phyloP scores from a whole-genome alignment of 1,139 yeast genomes.

The Candida pseudocylindracea region DNA sequence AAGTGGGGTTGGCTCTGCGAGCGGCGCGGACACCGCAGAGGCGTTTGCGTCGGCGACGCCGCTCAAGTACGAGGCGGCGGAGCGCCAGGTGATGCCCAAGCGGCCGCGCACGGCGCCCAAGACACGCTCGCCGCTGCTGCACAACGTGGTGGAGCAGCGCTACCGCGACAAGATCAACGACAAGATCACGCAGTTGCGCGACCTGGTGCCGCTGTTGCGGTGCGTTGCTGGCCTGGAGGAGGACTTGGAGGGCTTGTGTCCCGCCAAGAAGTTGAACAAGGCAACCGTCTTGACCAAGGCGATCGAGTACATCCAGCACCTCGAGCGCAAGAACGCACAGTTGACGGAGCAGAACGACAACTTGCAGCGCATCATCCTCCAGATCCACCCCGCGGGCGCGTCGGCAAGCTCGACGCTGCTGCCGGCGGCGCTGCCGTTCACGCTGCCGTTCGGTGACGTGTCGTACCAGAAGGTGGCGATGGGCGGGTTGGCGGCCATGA shows the following conservation, averaged over 20 bases:
- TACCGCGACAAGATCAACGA: constrained; percentile 23
- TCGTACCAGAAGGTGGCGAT: too few relatives aligned
- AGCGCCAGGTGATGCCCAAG: background rate
- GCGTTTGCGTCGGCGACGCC: background rate
- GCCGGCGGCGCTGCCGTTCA: too few relatives aligned
- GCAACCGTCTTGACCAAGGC: constrained; percentile 21
- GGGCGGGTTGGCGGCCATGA: too few relatives aligned
- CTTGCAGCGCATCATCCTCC: constrained; percentile 3
- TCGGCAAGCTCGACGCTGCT: too few relatives aligned
- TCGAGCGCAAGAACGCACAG: constrained; percentile 15
- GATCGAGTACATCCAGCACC: constrained; percentile 20
- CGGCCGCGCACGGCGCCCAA: background rate
- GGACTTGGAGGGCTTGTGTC: constrained; percentile 21
- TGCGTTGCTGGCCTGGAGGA: constrained; percentile 7
- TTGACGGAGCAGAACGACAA: constrained; percentile 14
- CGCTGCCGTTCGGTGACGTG: too few relatives aligned
- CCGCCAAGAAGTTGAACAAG: constrained; percentile 20
- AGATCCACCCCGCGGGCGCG: too few relatives aligned
- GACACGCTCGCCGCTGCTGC: constrained; percentile 6
- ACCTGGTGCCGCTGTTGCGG: constrained; percentile 19
- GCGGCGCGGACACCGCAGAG: background rate
- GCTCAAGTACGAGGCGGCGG: background rate
- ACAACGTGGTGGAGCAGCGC: constrained; percentile 22
- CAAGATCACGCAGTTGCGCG: constrained; percentile 17
- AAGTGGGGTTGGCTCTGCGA: too few relatives aligned